Evolutionary conservation across 148 eudicot species (phyloP), one percentile per base, ranked within the genome.

Genomic region (Limonium bicolor): DNA sequence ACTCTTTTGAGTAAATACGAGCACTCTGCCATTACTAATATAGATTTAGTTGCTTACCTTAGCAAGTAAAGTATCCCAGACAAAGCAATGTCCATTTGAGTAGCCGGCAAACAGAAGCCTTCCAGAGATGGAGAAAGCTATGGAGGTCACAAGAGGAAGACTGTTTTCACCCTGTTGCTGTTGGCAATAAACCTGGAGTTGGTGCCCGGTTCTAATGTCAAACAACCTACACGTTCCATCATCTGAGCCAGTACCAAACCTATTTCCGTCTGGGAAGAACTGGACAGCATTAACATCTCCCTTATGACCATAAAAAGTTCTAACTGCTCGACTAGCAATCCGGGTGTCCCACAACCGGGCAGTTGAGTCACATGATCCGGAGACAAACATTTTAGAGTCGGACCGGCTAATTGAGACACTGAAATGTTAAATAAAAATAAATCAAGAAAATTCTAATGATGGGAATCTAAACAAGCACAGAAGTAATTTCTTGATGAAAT

Each of bases 131-230:
- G 97, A 90, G 61, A 90, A 90, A 21, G 95, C 78, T 59, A 90
- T 75, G 13, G 95, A 70, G 56, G 70, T 84, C 55, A 84, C 95
- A 20, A 31, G 73, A 41, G 77, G 73, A 13, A 53, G 71, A 32
- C 78, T 92, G 67, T 65, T 66, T 56, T 72, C 93, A 36, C 51
- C 66, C 51, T 73, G 78, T 31, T 59, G 76, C 54, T 75, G 96
- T 48, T 53, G 24, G 59, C n/a, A n/a, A 31, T 90, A 84, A 16
- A 68, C 77, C 61, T 90, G 97, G 36, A 90, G 93, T 76, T 80
- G 95, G 61, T 90, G 97, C 27, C 97, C 97, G 50, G 95, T 84
- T 57, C 97, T 70, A 59, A 90, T 80, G 70, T 90, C 97, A 58
- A 70, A 90, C 46, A 90, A 58, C 54, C 82, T 70, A 69, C 95